phyloP scores from a whole-genome alignment of 352 stramenopile species.

The Globisporangium spiculum region DNA sequence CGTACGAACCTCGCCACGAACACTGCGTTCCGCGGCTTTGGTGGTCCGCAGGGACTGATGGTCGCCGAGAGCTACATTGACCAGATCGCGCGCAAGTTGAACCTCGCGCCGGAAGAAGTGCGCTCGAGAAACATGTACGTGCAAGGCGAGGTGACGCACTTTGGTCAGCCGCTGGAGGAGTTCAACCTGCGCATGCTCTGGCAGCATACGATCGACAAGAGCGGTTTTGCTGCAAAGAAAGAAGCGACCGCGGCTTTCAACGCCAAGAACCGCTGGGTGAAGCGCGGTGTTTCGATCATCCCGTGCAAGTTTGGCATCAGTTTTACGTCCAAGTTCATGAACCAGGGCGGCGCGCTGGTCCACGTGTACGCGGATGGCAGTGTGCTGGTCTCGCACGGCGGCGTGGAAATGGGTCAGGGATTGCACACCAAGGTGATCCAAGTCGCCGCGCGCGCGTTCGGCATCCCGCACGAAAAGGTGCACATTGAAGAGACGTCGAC shows the following conservation, averaged over 20 bases:
- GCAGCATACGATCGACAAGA: conserved; percentile 62
- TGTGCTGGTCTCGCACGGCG: conserved; percentile 94
- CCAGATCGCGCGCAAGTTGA: conserved; percentile 88
- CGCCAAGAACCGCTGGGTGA: conserved; percentile 84
- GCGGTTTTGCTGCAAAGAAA: conserved; percentile 69
- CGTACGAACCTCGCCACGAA: conserved; percentile 94
- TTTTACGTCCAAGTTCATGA: conserved; percentile 97
- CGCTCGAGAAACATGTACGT: conserved; percentile 92
- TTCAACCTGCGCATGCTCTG: conserved; percentile 91
- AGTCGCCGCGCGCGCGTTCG: conserved; percentile 89
- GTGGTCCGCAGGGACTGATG: conserved; percentile 91
- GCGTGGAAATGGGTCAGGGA: conserved; percentile 98
- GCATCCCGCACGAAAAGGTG: conserved; percentile 89
- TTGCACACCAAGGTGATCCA: conserved; percentile 95
- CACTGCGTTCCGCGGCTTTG: conserved; percentile 96
- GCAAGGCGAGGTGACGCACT: conserved; percentile 88
- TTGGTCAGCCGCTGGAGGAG: conserved; percentile 89
- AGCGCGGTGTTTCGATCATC: conserved; percentile 86
- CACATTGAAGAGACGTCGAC: conserved; percentile 95
- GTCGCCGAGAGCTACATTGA: conserved; percentile 94
- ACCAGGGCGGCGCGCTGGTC: conserved; percentile 94
- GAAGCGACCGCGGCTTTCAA: conserved; percentile 88
- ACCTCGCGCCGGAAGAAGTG: conserved; percentile 67
- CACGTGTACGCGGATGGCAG: conserved; percentile 96
- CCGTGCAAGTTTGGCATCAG: conserved; percentile 95